Base-by-base conservation (phyloP, 2,329 filamentous ascomycete species). In the Cladosporium sp. region DNA sequence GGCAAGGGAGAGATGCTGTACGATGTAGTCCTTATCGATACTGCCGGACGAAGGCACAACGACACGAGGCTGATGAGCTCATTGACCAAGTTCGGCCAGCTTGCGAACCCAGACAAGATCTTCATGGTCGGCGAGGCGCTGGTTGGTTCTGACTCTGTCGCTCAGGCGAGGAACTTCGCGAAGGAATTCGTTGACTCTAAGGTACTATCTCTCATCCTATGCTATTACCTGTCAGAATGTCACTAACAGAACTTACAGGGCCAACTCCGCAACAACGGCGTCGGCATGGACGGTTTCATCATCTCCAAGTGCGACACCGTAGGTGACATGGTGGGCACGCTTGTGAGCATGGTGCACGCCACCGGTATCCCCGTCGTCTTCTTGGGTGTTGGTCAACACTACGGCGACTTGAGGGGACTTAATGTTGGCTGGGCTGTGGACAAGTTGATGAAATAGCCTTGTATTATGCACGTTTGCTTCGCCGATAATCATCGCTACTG, bases 301-400 rank as follows among this genome's bases (percentile, higher is more conserved):
- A 97, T 99, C 66, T 93, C 88, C 60, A 99, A 99, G 75, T 97
- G 94, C 73, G 94, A 99, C 76, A 99, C 94, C 0, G 95, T 99
- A 36, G 95, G 94, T n/a, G 93, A 97, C 76, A 97, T 97, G 92
- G 91, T 97, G 42, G 91, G 87, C 2, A 97, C 93, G 2, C 79
- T 99, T 62, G 94, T 99, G 61, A 96, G 90, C 71, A 93, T 99
- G 79, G 93, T 99, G 37, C 93, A 97, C 76, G 93, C 94, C 3
- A 99, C 95, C 3, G 68, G 93, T 25, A 95, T 99, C 45, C 95
- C 95, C 0, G 91, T 99, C 19, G 82, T 97, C 10, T 99, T 99
- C 70, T 82, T 99, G 64, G 94, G 87, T 2, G 82, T 85, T 37
- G 84, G 84, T 4, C 84, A 87, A 73, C 84, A 87, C 71, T 87